phyloP scores from a whole-genome alignment of 805 yeast species.

The Candida ficus region DNA sequence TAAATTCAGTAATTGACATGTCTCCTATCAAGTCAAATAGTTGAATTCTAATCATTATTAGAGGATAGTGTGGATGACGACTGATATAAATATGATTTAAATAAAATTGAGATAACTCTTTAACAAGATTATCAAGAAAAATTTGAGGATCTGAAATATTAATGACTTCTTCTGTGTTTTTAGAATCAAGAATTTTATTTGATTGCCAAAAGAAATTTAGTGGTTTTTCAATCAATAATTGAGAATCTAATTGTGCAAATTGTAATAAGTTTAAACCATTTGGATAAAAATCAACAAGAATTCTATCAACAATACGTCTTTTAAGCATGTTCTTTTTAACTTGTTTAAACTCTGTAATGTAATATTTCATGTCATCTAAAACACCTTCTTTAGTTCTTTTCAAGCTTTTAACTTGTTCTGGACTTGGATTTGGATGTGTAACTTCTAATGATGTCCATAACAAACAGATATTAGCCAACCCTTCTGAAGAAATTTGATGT shows the following conservation, averaged over 20 bases:
- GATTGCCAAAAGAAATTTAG: slow-evolving; percentile 32
- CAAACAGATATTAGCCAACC: slow-evolving; percentile 19
- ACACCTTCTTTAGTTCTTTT: slow-evolving; percentile 8
- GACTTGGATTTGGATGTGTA: slow-evolving; percentile 17
- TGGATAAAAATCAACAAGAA: slow-evolving; percentile 37
- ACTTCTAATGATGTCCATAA: slow-evolving; percentile 21
- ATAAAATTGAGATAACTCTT: slow-evolving; percentile 46
- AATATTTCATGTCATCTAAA: slow-evolving; percentile 8
- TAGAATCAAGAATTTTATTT: slow-evolving; percentile 24
- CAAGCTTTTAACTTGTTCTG: slow-evolving; percentile 6
- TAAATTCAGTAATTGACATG: not conserved
- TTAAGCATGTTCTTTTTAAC: slow-evolving; percentile 5
- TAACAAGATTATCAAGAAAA: slow-evolving; percentile 44
- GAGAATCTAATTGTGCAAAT: slow-evolving; percentile 66
- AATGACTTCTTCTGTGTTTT: slow-evolving; percentile 27
- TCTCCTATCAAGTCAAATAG: slow-evolving; percentile 48
- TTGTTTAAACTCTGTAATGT: slow-evolving; percentile 1
- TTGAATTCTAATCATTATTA: slow-evolving; percentile 60
- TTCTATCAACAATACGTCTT: slow-evolving; percentile 18
- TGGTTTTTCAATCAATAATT: slow-evolving; percentile 56
- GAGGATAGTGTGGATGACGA: slow-evolving; percentile 57
- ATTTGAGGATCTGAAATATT: slow-evolving; percentile 40
- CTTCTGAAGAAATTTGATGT: slow-evolving; percentile 16
- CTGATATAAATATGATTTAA: slow-evolving; percentile 62
- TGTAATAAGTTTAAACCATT: slow-evolving; percentile 59